phyloP scores from a whole-genome alignment of 805 yeast genomes.

The Nakazawaea sp. region DNA sequence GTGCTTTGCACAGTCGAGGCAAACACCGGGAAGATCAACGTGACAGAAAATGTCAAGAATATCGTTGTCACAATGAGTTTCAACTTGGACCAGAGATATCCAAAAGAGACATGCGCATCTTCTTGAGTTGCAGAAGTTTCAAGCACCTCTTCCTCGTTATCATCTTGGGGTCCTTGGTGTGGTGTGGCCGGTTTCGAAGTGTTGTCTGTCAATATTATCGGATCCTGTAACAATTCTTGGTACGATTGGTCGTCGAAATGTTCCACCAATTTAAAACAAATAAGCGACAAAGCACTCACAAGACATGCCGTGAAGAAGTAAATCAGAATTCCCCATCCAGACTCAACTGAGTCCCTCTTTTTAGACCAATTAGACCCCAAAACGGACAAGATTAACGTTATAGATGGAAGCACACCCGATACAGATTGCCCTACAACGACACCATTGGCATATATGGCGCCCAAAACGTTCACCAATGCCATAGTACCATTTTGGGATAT shows the following conservation, averaged over 20 bases:
- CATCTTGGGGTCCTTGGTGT: background rate
- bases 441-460: conserved; percentile 77
- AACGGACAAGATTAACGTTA: conserved; percentile 55
- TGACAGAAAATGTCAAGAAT: conserved; percentile 63
- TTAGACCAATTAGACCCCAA: conserved; percentile 19
- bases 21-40: conserved; percentile 84
- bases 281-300: conserved; percentile 11
- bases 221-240: conserved; percentile 19
- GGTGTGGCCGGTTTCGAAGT: background rate
- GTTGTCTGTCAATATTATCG: conserved; percentile 14
- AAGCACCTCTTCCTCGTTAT: background rate
- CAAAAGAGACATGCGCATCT: conserved; percentile 46
- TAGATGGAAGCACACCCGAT: conserved; percentile 87
- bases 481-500: conserved; percentile 84
- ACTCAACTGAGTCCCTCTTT: background rate
- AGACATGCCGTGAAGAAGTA: conserved; percentile 28
- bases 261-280: conserved; percentile 16
- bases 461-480: conserved; percentile 77
- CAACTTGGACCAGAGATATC: conserved; percentile 53
- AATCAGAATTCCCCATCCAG: conserved; percentile 15
- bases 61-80: conserved; percentile 62
- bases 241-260: conserved; percentile 15
- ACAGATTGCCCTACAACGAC: conserved; percentile 93
- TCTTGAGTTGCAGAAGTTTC: conserved; percentile 7
- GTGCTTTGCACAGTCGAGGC: conserved; percentile 64